Evolutionary conservation across 2,329 filamentous ascomycete species (phyloP).

Genomic region (Verticillium klebahnii): DNA sequence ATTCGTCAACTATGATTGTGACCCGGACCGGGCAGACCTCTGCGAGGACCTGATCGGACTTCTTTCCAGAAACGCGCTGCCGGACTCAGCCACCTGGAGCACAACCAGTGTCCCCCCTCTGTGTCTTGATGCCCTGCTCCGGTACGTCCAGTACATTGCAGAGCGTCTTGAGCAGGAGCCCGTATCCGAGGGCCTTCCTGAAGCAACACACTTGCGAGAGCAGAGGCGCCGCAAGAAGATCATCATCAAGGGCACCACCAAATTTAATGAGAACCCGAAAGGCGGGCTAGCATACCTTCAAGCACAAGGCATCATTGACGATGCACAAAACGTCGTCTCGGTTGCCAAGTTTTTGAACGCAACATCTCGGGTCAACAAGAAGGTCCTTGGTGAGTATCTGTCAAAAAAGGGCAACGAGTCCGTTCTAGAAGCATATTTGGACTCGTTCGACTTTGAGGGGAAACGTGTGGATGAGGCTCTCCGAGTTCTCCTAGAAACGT

Average conservation of each 20-base stretch:
- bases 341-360: slow-evolving; percentile 86
- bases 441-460: slow-evolving; percentile 80
- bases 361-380: slow-evolving; percentile 85
- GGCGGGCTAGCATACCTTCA: slow-evolving; percentile 81
- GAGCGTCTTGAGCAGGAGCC: slow-evolving; percentile 75
- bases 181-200: slow-evolving; percentile 59
- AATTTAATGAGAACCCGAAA: slow-evolving; percentile 95
- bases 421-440: slow-evolving; percentile 80
- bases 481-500: slow-evolving; percentile 80
- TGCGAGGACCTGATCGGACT: slow-evolving; percentile 95
- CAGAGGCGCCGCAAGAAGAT: slow-evolving; percentile 78
- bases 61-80: slow-evolving; percentile 85
- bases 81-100: slow-evolving; percentile 97
- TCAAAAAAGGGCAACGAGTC: slow-evolving; percentile 85
- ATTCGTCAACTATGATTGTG: slow-evolving; percentile 97
- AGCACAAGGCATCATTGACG: slow-evolving; percentile 78
- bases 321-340: slow-evolving; percentile 66
- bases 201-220: slow-evolving; percentile 48
- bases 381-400: slow-evolving; percentile 83
- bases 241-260: slow-evolving; percentile 80
- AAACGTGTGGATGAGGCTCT: slow-evolving; percentile 90
- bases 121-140: slow-evolving; percentile 85
- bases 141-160: slow-evolving; percentile 87
- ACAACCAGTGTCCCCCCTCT: slow-evolving; percentile 96
- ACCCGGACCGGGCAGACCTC: slow-evolving; percentile 83